Percentiles rank a stretch among this genome's conserved stretches.
phyloP scores from a whole-genome alignment of 176 grass and related monocot genomes.

The Eleusine coracana region DNA sequence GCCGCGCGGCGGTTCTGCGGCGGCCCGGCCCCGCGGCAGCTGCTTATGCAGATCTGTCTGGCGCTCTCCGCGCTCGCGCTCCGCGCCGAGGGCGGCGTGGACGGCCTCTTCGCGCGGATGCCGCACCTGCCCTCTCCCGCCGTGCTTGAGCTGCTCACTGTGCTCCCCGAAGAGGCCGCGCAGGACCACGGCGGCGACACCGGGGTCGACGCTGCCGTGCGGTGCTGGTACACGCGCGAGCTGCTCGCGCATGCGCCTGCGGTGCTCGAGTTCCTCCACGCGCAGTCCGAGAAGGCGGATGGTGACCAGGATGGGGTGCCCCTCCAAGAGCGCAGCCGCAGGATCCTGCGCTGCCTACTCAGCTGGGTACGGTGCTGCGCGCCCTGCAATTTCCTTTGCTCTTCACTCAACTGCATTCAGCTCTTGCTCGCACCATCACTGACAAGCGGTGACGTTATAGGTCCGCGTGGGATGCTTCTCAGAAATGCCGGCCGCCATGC shows the following conservation, averaged over 20 bases:
- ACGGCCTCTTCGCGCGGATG: conserved; percentile 79
- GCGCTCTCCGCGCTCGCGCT: conserved; percentile 72
- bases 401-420: background rate
- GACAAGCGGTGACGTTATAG: conserved; percentile 40
- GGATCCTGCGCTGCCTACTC: conserved; percentile 77
- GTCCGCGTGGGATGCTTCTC: conserved; percentile 84
- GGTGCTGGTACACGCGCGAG: conserved; percentile 79
- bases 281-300: conserved; percentile 53
- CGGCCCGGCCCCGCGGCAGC: conserved; percentile 61
- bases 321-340: conserved; percentile 61
- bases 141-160: conserved; percentile 84
- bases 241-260: conserved; percentile 69
- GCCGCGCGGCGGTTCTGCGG: conserved; percentile 69
- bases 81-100: conserved; percentile 58
- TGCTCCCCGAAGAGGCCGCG: conserved; percentile 81
- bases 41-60: conserved; percentile 93
- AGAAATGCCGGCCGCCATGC: conserved; percentile 49
- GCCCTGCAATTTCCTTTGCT: background rate
- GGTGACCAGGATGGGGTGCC: conserved; percentile 52
- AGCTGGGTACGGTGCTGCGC: conserved; percentile 67
- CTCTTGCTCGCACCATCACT: background rate
- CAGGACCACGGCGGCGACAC: conserved; percentile 71
- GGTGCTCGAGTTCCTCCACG: conserved; percentile 81
- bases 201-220: conserved; percentile 49
- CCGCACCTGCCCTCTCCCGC: conserved; percentile 51